A percentile compares a stretch with the other conserved stretches of the same genome.
phyloP scores from a whole-genome alignment of 2,329 filamentous ascomycete species.

The Pseudogymnoascus sp. region DNA sequence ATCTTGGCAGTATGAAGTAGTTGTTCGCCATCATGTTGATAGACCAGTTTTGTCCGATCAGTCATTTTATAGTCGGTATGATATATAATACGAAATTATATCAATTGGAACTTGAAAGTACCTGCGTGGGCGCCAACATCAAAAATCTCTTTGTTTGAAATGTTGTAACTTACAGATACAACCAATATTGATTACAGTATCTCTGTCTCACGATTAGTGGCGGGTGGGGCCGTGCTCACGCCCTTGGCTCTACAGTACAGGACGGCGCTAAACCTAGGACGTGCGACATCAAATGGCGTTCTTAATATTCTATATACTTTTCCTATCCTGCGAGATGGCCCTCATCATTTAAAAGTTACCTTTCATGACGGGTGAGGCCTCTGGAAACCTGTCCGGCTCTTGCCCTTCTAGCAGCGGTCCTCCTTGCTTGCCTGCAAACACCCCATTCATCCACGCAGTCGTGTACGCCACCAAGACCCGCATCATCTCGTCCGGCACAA shows the following conservation, averaged over 20 bases:
- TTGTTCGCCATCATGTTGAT: conserved; percentile 3
- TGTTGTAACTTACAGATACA: too few species aligned
- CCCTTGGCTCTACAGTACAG: too few species aligned
- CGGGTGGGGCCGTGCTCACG: too few species aligned
- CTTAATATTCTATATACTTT: not conserved
- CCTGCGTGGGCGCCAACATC: too few species aligned
- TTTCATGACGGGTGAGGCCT: not conserved
- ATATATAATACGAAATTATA: not conserved
- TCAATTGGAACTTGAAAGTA: not conserved
- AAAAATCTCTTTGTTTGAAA: too few species aligned
- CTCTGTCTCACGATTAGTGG: too few species aligned
- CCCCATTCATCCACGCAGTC: not conserved
- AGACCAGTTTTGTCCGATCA: not conserved
- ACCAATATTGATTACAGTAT: too few species aligned
- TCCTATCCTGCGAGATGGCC: not conserved
- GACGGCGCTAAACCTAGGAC: too few species aligned
- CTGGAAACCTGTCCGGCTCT: not conserved
- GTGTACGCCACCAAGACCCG: not conserved
- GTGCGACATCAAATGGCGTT: too few species aligned
- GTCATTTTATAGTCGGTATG: not conserved
- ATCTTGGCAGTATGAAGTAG: conserved; percentile 12
- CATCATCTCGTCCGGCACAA: not conserved
- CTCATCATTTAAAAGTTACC: not conserved
- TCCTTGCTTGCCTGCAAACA: not conserved
- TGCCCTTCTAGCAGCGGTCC: not conserved